These are phyloP conservation scores for Eutypella sp. DNA, from an alignment of 2,329 filamentous ascomycete genomes.

Conservation along the genomic window DNA sequence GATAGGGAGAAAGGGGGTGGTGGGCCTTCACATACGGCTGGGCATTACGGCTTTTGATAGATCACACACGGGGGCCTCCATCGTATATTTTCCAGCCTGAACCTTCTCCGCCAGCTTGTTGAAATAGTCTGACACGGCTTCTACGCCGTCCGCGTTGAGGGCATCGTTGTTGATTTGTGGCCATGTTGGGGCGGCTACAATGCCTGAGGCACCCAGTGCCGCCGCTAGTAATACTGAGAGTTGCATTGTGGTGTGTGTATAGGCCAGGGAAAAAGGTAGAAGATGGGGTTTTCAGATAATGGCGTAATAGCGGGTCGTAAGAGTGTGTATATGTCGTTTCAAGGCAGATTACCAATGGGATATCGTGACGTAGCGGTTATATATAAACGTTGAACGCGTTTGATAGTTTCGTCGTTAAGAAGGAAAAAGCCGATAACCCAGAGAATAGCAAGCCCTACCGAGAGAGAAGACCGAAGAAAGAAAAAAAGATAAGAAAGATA, in stretches of 20 bases:
- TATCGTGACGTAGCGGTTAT: conserved; percentile 10
- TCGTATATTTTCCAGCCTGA: conserved; percentile 38
- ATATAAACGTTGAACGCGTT: conserved; percentile 3
- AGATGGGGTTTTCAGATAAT: too few species aligned
- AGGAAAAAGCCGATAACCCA: conserved; percentile 20
- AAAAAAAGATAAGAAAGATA: conserved; percentile 12
- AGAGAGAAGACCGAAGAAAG: conserved; percentile 12
- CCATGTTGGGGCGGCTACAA: conserved; percentile 40
- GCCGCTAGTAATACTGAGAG: conserved; percentile 42
- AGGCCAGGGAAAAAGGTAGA: conserved; percentile 5
- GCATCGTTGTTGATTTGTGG: conserved; percentile 39
- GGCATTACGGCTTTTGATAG: conserved; percentile 49
- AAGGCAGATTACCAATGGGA: conserved; percentile 6
- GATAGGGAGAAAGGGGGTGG: too few species aligned
- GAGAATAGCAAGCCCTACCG: too few species aligned
- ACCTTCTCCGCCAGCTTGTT: conserved; percentile 53
- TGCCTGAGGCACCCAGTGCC: conserved; percentile 39
- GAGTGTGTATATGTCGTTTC: conserved; percentile 10
- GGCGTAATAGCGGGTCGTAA: conserved; percentile 2
- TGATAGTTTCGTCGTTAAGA: conserved; percentile 8
- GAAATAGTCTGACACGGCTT: conserved; percentile 56
- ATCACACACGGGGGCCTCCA: conserved; percentile 45
- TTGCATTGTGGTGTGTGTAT: conserved; percentile 40
- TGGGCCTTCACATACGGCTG: conserved; percentile 37
- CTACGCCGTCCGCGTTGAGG: conserved; percentile 35